Base-by-base conservation (phyloP, 2,329 filamentous ascomycete genomes). In the Capronia coronata region DNA sequence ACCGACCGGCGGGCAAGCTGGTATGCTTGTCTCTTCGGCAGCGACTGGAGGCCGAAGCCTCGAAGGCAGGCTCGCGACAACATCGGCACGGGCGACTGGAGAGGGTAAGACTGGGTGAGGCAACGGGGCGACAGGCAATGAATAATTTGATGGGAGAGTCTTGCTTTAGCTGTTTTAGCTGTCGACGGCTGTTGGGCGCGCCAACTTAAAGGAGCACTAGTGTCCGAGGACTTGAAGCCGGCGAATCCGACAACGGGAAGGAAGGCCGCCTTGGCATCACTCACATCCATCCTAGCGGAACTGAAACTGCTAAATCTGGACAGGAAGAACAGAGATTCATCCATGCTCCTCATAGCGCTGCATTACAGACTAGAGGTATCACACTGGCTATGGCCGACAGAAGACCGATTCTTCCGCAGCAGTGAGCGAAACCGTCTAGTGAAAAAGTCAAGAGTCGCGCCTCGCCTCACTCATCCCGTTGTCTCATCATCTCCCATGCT, bases 1-100 rank as follows among this genome's bases (percentile, higher is more conserved):
- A 98, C 93, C 62, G 80, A 80, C 68, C 91, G 82, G 68, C 81
- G 75, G 61, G 76, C 73, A 53, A 73, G 67, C 59, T 71, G 68
- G 56, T 70, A 68, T 43, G 67, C 67, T 59, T 68, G 68, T 59
- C 69, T 69, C 62, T 68, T 69, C 29, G 64, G 51, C 22, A 68
- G 62, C 53, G 65, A 49, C 38, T 54, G 49, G 44, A 61, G 57
- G 57, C 57, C 58, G 43, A 59, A 57, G 57, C 58, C 52, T 52
- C 57, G 47, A 18, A 61, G 42, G 43, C 55, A 56, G 35, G 58
- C 52, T 49, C 53, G 51, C 22, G 58, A 59, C 57, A 61, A 48
- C 58, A 61, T 61, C 14, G n/a, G 34, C 49, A 48, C 11, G 29
- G 37, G 7, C 21, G 37, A 42, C 8, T 37, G 23, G 41, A 10